A percentile compares a stretch with the other conserved stretches of the same genome.
Conservation (phyloP, 202 grass and related monocot species). For the Setaria viridis region DNA sequence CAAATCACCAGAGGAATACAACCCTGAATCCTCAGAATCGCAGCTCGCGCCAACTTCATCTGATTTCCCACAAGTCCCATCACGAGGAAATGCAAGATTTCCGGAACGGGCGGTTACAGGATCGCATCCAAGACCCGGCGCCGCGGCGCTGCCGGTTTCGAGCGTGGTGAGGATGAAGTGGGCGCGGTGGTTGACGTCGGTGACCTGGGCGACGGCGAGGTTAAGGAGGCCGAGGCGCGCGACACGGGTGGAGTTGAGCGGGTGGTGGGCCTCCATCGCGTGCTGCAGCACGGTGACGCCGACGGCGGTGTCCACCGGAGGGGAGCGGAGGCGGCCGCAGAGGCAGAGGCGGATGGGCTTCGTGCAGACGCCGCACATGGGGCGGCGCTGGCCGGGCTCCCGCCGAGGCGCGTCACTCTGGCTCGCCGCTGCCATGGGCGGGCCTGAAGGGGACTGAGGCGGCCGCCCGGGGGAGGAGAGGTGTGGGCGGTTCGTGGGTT, state of each 20-base stretch:
- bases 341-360: slow-evolving; percentile 81
- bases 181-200: slow-evolving; percentile 75
- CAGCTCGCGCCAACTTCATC: not conserved
- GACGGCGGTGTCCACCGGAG: slow-evolving; percentile 68
- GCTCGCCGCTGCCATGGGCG: slow-evolving; percentile 47
- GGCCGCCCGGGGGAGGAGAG: not conserved
- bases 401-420: slow-evolving; percentile 5
- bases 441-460: not conserved
- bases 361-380: slow-evolving; percentile 64
- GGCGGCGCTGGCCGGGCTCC: slow-evolving; percentile 53
- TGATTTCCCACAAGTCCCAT: not conserved
- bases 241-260: slow-evolving; percentile 82
- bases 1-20: not conserved
- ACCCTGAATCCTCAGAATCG: not conserved
- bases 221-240: slow-evolving; percentile 83
- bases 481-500: not conserved
- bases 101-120: not conserved
- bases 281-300: slow-evolving; percentile 88
- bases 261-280: slow-evolving; percentile 72
- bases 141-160: not conserved
- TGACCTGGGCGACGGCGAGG: slow-evolving; percentile 57
- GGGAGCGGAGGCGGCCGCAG: slow-evolving; percentile 66
- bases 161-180: slow-evolving; percentile 65
- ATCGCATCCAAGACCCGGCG: slow-evolving; percentile 22
- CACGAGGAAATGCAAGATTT: not conserved